phyloP scores from a whole-genome alignment of 352 stramenopile species.

The Pythium sp. region DNA sequence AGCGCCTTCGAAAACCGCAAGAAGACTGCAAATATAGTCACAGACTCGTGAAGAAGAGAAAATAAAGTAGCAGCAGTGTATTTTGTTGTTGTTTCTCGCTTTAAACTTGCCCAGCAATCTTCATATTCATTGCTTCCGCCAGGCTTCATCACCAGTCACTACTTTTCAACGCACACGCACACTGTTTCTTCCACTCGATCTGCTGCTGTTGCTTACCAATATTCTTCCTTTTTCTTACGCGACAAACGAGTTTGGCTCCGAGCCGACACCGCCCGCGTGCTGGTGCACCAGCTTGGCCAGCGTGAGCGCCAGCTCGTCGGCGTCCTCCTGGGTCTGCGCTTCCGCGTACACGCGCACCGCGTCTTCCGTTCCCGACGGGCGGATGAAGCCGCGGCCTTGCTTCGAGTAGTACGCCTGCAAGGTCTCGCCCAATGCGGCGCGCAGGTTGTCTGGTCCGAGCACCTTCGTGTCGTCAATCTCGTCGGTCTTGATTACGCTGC shows the following conservation, averaged over 20 bases:
- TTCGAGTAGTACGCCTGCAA: slow-evolving; percentile 58
- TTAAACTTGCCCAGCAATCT: not conserved
- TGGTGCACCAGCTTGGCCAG: slow-evolving; percentile 82
- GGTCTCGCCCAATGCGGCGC: slow-evolving; percentile 42
- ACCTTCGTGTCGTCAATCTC: slow-evolving; percentile 70
- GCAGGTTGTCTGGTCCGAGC: slow-evolving; percentile 56
- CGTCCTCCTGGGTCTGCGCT: slow-evolving; percentile 86
- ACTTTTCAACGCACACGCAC: not conserved
- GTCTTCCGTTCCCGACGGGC: slow-evolving; percentile 97
- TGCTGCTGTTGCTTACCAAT: not conserved
- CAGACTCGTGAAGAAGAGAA: slow-evolving; percentile 3
- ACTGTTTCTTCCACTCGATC: not conserved
- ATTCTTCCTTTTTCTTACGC: slow-evolving; percentile 30
- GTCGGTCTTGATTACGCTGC: slow-evolving; percentile 54
- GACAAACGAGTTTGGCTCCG: slow-evolving; percentile 63
- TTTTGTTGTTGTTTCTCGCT: slow-evolving; percentile 7
- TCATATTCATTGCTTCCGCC: not conserved
- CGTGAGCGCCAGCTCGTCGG: slow-evolving; percentile 87
- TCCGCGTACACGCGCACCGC: slow-evolving; percentile 98
- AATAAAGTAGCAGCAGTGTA: slow-evolving; percentile 2
- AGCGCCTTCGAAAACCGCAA: not conserved
- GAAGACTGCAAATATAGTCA: not conserved
- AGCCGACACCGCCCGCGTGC: slow-evolving; percentile 66
- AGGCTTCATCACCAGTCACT: not conserved
- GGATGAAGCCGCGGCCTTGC: slow-evolving; percentile 89